These are phyloP conservation scores for Apiospora phragmitis DNA, from an alignment of 2,329 filamentous ascomycete species.

Conservation along the genomic window DNA sequence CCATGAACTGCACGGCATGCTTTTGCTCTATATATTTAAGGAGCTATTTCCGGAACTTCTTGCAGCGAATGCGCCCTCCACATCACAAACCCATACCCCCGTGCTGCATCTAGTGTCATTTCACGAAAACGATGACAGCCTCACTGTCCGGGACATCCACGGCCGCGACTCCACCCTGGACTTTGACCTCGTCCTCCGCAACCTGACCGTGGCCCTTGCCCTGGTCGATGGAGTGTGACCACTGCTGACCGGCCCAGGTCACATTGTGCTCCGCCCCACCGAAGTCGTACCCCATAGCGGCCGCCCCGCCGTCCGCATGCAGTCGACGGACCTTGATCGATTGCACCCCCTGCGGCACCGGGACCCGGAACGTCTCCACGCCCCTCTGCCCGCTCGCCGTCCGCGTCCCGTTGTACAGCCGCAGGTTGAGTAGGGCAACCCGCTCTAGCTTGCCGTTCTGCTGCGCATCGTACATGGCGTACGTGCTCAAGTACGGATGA, in stretches of 20 bases:
- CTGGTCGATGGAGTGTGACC: slow-evolving; percentile 20
- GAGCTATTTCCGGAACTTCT: background rate
- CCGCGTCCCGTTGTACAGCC: slow-evolving; percentile 8
- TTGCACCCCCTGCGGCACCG: background rate
- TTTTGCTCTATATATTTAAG: background rate
- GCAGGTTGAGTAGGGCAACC: slow-evolving; percentile 14
- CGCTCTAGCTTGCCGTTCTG: background rate
- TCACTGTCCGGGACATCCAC: slow-evolving; percentile 15
- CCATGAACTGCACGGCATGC: background rate
- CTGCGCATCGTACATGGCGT: slow-evolving; percentile 12
- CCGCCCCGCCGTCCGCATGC: slow-evolving; percentile 19
- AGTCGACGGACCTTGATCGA: slow-evolving; percentile 16
- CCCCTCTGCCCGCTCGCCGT: background rate
- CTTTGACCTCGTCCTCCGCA: background rate
- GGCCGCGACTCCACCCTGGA: slow-evolving; percentile 6
- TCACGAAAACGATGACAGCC: slow-evolving; percentile 12
- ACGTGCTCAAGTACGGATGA: slow-evolving; percentile 12
- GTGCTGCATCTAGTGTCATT: background rate
- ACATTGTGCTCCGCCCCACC: slow-evolving; percentile 28
- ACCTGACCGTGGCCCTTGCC: slow-evolving; percentile 18
- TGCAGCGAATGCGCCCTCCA: no score
- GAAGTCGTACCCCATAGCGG: slow-evolving; percentile 23
- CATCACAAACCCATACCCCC: background rate
- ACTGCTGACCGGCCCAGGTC: slow-evolving; percentile 27
- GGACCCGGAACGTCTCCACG: background rate